These are phyloP conservation scores for Cyclotella baltica DNA, from an alignment of 108 stramenopile species.

Conservation along the genomic window DNA sequence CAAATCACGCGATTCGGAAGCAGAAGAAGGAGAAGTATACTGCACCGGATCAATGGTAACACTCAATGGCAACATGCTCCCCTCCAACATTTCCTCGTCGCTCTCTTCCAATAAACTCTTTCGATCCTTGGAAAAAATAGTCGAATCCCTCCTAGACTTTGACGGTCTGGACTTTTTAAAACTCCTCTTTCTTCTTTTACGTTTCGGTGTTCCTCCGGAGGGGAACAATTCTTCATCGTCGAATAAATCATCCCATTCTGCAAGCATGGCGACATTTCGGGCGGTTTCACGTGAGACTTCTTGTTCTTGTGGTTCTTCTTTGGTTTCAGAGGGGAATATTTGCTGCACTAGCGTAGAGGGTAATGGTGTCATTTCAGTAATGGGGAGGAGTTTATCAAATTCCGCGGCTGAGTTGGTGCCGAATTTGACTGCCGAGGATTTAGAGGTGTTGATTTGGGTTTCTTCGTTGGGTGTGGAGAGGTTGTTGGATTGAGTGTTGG, in stretches of 20 bases:
- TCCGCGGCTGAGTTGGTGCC: conserved; percentile 50
- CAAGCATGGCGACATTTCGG: conserved; percentile 42
- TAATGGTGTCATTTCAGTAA: conserved; percentile 51
- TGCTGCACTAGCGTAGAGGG: conserved; percentile 30
- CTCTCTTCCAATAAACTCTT: conserved; percentile 38
- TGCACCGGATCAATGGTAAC: conserved; percentile 48
- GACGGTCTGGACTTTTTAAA: conserved; percentile 33
- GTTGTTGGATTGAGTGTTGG: conserved; percentile 15
- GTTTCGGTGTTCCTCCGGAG: conserved; percentile 9
- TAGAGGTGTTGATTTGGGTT: conserved; percentile 4
- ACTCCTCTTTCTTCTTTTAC: conserved; percentile 38
- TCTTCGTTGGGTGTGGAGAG: conserved; percentile 28
- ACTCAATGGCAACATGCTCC: conserved; percentile 29
- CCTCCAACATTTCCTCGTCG: conserved; percentile 24
- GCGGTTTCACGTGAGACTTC: conserved; percentile 34
- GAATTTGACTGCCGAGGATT: conserved; percentile 54
- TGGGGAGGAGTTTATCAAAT: conserved; percentile 43
- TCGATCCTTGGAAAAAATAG: conserved; percentile 35
- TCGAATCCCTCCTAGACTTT: conserved; percentile 39
- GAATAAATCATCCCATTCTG: conserved; percentile 56
- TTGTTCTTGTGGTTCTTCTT: conserved; percentile 20
- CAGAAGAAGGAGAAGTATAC: conserved; percentile 47
- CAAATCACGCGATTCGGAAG: conserved; percentile 13
- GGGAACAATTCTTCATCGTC: conserved; percentile 22
- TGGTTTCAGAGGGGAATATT: conserved; percentile 40